Percentiles rank a stretch among this genome's conserved stretches.
Evolutionary conservation across 306 rosid genomes (phyloP).

Genomic region (Quercus gilva): DNA sequence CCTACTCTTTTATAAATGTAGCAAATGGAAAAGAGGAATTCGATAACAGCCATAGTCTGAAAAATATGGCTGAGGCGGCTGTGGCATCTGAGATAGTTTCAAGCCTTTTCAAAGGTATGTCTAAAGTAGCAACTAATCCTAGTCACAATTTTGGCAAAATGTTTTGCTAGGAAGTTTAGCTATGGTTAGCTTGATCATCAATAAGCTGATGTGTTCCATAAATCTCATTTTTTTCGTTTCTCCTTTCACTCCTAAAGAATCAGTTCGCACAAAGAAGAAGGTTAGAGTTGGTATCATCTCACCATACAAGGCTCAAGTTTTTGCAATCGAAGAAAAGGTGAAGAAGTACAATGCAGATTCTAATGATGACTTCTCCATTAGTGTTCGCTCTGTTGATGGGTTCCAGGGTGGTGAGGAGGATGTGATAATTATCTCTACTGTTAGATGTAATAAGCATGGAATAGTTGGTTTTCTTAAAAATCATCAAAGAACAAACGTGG

Average conservation of each 20-base stretch:
- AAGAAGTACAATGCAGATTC: not conserved
- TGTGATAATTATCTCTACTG: slow-evolving; percentile 40
- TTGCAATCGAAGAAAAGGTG: slow-evolving; percentile 18
- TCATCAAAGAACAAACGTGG: slow-evolving; percentile 39
- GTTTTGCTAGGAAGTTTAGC: not conserved
- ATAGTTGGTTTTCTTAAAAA: slow-evolving; percentile 33
- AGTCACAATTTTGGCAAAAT: not conserved
- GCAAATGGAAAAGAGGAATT: slow-evolving; percentile 28
- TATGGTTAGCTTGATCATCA: not conserved
- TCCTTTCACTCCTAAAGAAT: not conserved
- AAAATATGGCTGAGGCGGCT: slow-evolving; percentile 34
- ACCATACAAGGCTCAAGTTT: slow-evolving; percentile 46
- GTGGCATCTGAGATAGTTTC: slow-evolving; percentile 30
- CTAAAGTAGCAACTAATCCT: too few relatives aligned
- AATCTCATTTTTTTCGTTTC: not conserved
- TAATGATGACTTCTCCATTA: slow-evolving; percentile 8
- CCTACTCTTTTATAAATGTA: slow-evolving; percentile 32
- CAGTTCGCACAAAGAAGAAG: slow-evolving; percentile 10
- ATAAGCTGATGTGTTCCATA: too few relatives aligned
- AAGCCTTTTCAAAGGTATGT: slow-evolving; percentile 34
- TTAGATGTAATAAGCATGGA: slow-evolving; percentile 27
- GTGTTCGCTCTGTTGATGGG: slow-evolving; percentile 42
- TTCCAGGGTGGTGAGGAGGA: slow-evolving; percentile 53
- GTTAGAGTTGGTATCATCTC: slow-evolving; percentile 40
- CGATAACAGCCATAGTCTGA: slow-evolving; percentile 11